These are phyloP conservation scores for Nidula microcarpa DNA, from an alignment of 768 basidiomycete genomes.

Conservation along the genomic window DNA sequence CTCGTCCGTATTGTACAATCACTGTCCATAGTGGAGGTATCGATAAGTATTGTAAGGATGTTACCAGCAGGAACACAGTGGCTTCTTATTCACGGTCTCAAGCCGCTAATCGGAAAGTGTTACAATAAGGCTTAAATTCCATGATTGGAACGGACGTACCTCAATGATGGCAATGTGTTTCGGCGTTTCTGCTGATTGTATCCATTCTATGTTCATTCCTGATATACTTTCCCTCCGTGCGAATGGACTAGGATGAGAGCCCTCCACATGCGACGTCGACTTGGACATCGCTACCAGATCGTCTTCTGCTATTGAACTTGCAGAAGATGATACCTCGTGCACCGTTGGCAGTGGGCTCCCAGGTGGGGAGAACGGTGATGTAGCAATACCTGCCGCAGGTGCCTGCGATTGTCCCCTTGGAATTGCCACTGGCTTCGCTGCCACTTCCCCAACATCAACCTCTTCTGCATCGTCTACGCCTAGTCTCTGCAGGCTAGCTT, in stretches of 20 bases:
- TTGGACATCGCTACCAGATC: slow-evolving; percentile 74
- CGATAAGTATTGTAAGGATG: slow-evolving; percentile 16
- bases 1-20: neutral
- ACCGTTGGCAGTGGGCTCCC: slow-evolving; percentile 59
- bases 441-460: slow-evolving; percentile 62
- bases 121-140: too few species aligned
- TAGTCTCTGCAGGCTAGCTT: slow-evolving; percentile 74
- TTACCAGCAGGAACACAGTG: slow-evolving; percentile 73
- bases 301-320: slow-evolving; percentile 62
- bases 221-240: slow-evolving; percentile 27
- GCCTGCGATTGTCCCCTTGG: slow-evolving; percentile 8
- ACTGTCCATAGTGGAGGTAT: slow-evolving; percentile 8
- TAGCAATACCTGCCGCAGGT: slow-evolving; percentile 27
- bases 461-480: slow-evolving; percentile 57
- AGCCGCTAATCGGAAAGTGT: slow-evolving; percentile 47
- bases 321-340: slow-evolving; percentile 48
- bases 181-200: slow-evolving; percentile 35
- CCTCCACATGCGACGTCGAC: slow-evolving; percentile 70
- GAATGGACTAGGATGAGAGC: slow-evolving; percentile 26
- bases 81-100: slow-evolving; percentile 66
- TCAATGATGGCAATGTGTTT: slow-evolving; percentile 69
- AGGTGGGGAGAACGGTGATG: slow-evolving; percentile 54
- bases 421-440: slow-evolving; percentile 17
- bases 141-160: slow-evolving; percentile 42
- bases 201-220: slow-evolving; percentile 42